These are phyloP conservation scores for Glutinoglossum americanum DNA, from an alignment of 495 filamentous ascomycete species.

Conservation along the genomic window DNA sequence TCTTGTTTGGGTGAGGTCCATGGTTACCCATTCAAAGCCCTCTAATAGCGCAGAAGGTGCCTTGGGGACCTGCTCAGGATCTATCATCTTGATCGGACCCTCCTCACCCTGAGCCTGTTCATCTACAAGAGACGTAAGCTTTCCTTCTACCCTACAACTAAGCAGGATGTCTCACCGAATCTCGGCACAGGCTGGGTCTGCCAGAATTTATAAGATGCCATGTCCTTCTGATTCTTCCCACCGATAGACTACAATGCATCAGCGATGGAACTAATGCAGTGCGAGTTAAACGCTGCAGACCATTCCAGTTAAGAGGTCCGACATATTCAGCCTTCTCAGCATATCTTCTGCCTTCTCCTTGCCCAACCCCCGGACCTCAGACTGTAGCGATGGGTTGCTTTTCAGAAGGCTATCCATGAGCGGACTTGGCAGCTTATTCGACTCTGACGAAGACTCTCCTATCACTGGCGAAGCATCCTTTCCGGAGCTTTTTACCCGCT, in stretches of 20 bases:
- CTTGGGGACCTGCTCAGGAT: constrained; percentile 51
- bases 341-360: constrained; percentile 29
- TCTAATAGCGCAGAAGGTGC: constrained; percentile 42
- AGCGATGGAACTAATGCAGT: neutral
- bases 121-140: constrained; percentile 12
- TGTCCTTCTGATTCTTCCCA: constrained; percentile 82
- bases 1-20: constrained; percentile 52
- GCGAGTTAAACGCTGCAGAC: constrained; percentile 6
- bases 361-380: constrained; percentile 24
- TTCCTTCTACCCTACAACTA: neutral
- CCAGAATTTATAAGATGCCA: constrained; percentile 97
- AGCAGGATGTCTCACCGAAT: constrained; percentile 27
- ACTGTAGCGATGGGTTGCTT: constrained; percentile 38
- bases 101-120: constrained; percentile 22
- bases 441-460: neutral
- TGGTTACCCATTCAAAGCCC: constrained; percentile 81
- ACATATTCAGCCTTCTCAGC: constrained; percentile 49
- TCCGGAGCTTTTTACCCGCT: constrained; percentile 22
- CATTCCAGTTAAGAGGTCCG: constrained; percentile 67
- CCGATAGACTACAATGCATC: constrained; percentile 19
- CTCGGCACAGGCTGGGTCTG: constrained; percentile 83
- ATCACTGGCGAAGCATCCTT: neutral
- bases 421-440: neutral
- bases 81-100: constrained; percentile 46
- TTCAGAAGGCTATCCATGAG: constrained; percentile 22